Percentiles rank a stretch among this genome's conserved stretches.
These are phyloP conservation scores for Filobasidium uniguttulatum DNA, from an alignment of 1,284 basidiomycete genomes.

Conservation along the genomic window DNA sequence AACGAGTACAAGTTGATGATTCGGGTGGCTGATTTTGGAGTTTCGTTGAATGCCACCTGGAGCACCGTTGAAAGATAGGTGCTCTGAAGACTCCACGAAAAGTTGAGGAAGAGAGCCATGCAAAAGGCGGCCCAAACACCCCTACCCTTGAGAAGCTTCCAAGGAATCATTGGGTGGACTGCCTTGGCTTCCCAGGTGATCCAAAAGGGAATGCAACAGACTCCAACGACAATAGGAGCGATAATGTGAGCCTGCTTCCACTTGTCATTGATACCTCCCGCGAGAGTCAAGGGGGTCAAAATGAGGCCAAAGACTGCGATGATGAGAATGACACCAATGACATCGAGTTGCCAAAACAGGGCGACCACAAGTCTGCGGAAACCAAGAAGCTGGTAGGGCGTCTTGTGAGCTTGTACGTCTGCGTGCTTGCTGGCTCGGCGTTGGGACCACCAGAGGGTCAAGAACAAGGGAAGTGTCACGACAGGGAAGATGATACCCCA, in stretches of 20 bases:
- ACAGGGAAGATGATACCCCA: slow-evolving; percentile 37
- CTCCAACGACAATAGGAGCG: slow-evolving; percentile 34
- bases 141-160: slow-evolving; percentile 32
- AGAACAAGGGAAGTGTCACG: slow-evolving; percentile 29
- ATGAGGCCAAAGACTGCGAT: slow-evolving; percentile 31
- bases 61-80: slow-evolving; percentile 35
- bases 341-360: slow-evolving; percentile 37
- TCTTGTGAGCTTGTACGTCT: slow-evolving; percentile 23
- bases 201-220: slow-evolving; percentile 32
- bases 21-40: slow-evolving; percentile 27
- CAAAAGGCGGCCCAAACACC: slow-evolving; percentile 32
- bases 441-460: slow-evolving; percentile 26
- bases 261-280: slow-evolving; percentile 19
- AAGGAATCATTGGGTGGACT: slow-evolving; percentile 34
- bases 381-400: slow-evolving; percentile 21
- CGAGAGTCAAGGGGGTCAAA: slow-evolving; percentile 36
- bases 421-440: slow-evolving; percentile 23
- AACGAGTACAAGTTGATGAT: slow-evolving; percentile 37
- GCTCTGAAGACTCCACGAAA: slow-evolving; percentile 33
- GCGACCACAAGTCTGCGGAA: slow-evolving; percentile 20
- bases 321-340: slow-evolving; percentile 32
- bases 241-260: slow-evolving; percentile 35
- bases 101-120: slow-evolving; percentile 36
- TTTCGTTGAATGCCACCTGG: slow-evolving; percentile 34
- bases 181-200: slow-evolving; percentile 36